Evolutionary conservation across 179 eudicot genomes (phyloP), one percentile per base, ranked within the genome.

Genomic region (Gypsophila paniculata): DNA sequence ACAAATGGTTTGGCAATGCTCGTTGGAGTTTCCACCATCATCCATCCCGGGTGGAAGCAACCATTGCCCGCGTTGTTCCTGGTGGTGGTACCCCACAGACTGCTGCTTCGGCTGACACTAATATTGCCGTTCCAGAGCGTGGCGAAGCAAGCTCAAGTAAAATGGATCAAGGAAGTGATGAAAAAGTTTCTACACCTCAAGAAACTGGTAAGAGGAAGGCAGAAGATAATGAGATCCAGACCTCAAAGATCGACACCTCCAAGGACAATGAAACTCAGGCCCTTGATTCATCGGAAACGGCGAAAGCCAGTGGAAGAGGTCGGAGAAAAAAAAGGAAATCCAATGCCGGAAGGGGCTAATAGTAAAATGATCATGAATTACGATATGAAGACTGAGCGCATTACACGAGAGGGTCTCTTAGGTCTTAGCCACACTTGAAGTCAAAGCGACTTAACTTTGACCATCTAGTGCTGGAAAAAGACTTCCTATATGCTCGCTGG

Each of bases 1-100:
- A 71, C 72, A 95, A 88, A 83, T 95, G 99, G 99, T 95, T 95
- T 74, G 89, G 70, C 48, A 86, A 91, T 85, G 90, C 99, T 59
- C 94, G 99, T 34, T 87, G 94, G 92, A 87, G 88, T 78, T 82
- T 78, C 70, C 76, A 83, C 69, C 97, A 91, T 80, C 97, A 84
- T 78, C 76, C 85, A 66, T 58, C 83, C 51, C 76, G 68, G 57
- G 55, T 65, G 69, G 83, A 76, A 72, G 75, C 90, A 23, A 77
- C 64, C 57, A 65, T 76, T 68, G 70, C 73, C 25, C 79, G 73
- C 70, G 78, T 25, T 77, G 34, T 73, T 64, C 75, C 77, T 69
- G 76, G 12, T 60, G 61, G 73, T 42, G 69, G 53, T 29, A 34
- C 76, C 19, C 62, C 68, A 2, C 70, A 21, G 4, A 48, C 25